Conservation (phyloP, 495 filamentous ascomycete genomes). For the Daldinia caldariorum region DNA sequence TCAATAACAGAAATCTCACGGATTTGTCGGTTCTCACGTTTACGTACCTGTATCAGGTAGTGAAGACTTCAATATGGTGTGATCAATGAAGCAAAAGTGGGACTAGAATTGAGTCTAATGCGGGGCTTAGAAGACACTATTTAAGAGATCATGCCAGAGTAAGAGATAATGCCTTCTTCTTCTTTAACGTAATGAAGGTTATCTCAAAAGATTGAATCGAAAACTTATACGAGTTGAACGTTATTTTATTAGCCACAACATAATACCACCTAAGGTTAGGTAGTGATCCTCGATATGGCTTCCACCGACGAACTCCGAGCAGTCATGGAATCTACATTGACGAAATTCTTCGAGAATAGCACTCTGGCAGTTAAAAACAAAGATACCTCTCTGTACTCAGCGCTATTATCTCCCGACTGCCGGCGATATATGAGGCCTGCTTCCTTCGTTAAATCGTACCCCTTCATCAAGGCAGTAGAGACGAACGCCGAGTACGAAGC, state of each 20-base stretch:
- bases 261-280: too few relatives aligned
- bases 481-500: slow-evolving; percentile 28
- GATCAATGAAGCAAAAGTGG: not conserved
- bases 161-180: too few relatives aligned
- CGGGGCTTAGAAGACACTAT: not conserved
- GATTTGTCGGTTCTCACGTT: too few relatives aligned
- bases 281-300: too few relatives aligned
- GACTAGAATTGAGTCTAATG: not conserved
- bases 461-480: slow-evolving; percentile 15
- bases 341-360: slow-evolving; percentile 12
- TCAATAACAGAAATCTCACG: too few relatives aligned
- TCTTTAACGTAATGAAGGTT: too few relatives aligned
- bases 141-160: too few relatives aligned
- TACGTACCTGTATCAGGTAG: too few relatives aligned
- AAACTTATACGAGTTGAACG: too few relatives aligned
- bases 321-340: slow-evolving; percentile 18
- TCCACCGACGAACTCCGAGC: slow-evolving; percentile 4
- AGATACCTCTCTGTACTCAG: slow-evolving; percentile 1
- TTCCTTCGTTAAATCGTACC: slow-evolving; percentile 8
- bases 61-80: too few relatives aligned
- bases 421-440: not conserved
- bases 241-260: too few relatives aligned
- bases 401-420: not conserved
- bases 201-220: too few relatives aligned
- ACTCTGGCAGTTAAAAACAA: slow-evolving; percentile 1